Base-by-base conservation (phyloP, 805 yeast species). In the Brettanomyces bruxellensis region DNA sequence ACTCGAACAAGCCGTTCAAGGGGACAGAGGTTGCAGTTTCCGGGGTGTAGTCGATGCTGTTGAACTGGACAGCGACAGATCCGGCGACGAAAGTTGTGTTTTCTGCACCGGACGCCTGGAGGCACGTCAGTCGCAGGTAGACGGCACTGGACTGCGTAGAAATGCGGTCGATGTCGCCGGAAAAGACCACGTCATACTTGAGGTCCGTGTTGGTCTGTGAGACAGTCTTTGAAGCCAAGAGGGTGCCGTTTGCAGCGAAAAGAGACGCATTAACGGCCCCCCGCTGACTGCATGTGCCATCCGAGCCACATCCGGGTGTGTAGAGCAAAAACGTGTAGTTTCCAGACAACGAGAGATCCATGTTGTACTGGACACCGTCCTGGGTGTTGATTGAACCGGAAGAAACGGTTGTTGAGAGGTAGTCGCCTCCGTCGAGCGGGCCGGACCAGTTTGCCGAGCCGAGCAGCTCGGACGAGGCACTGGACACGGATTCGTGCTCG, bases 301-400 rank as follows among this genome's bases (percentile, higher is more conserved):
- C 95, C 3, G 55, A 60, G 1, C 61, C 45, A 66, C 99, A 93
- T 0, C 98, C 98, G 0, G 96, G 96, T 0, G 99, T 93, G 55
- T 78, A 83, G 43, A 90, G 55, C 45, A 78, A 68, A 24, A 93
- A 70, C 0, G 86, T 69, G 61, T 88, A 93, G 49, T 79, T 71
- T 8, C 97, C 97, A 0, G 86, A 70, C 51, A 78, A 74, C 0
- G 84, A 69, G 18, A 88, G 76, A 52, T 82, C 82, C 8, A 96
- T 87, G 47, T 72, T 71, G 57, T 82, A 81, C 1, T 72, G 69
- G 2, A 80, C 73, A 8, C 74, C 73, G 23, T 62, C 47, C 1
- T 53, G 51, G 7, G 55, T 43, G 8, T 65, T 62, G n/a, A 58
- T 58, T 5, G 57, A 59, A 7, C 61, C 50, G 7, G 64, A 49